Evolutionary conservation across 768 basidiomycete genomes (phyloP), one percentile per base, ranked within the genome.

Genomic region (Trametopsis cervina): DNA sequence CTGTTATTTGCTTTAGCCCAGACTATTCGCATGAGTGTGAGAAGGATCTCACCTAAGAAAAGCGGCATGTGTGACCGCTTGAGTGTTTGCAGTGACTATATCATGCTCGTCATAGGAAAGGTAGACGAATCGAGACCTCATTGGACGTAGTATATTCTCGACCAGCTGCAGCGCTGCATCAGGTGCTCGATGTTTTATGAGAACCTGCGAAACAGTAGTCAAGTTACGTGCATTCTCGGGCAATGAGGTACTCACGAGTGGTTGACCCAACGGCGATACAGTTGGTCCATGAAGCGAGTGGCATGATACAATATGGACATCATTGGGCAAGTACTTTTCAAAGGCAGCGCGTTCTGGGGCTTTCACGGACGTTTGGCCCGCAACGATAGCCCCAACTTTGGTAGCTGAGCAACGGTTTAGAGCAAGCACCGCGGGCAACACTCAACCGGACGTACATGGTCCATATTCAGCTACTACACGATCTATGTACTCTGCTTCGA

Each of bases 71-170:
- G 92, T 97, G 12, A 96, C 95, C 0, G 95, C 96, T 66, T 99
- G 96, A 0, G 96, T 98, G 57, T 98, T 98, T 11, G 96, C 96
- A 0, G 96, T 99, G 41, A 98, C 89, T 36, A 80, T 73, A 59
- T 99, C 96, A 60, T 99, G 96, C 46, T 97, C 92, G 53, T 94
- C 89, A 66, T 96, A 98, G n/a, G 83, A 85, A 35, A 99, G 72
- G 62, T 97, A 83, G 33, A 99, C 95, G 57, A 82, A 90, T 46
- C 93, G 81, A 2, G 88, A 90, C 40, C 77, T 73, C 59, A 98
- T 81, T 15, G 85, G 84, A 4, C 73, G 71, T 43, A 99, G 76
- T 29, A 97, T 82, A 55, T 70, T 76, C 63, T 97, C 92, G 4
- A 98, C 93, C 21, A 94, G 62, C 1, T 61, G 63, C 1, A 95